phyloP scores from a whole-genome alignment of 768 basidiomycete genomes.

The Amanita phalloides region DNA sequence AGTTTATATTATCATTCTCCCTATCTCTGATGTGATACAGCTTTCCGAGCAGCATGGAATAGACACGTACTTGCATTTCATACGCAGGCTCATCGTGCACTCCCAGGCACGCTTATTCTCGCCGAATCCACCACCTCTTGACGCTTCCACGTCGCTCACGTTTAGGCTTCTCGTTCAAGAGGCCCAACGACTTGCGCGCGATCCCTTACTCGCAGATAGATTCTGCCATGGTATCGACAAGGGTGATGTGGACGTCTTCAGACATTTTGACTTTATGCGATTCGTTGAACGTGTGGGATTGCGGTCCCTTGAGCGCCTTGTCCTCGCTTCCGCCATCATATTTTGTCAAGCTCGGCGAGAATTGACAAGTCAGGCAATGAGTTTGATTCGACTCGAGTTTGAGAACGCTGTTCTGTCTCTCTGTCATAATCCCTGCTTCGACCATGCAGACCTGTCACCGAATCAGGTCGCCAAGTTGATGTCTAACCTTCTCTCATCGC shows the following conservation, averaged over 20 bases:
- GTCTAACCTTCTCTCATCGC: constrained; percentile 68
- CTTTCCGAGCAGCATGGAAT: constrained; percentile 94
- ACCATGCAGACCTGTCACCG: constrained; percentile 68
- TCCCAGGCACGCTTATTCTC: constrained; percentile 64
- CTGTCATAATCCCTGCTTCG: constrained; percentile 73
- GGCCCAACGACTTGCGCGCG: constrained; percentile 79
- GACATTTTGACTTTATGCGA: constrained; percentile 73
- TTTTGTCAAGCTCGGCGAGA: constrained; percentile 46
- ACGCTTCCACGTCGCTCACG: constrained; percentile 67
- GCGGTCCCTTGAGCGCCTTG: constrained; percentile 67
- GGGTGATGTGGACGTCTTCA: constrained; percentile 76
- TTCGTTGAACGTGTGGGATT: constrained; percentile 78
- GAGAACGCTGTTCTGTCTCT: constrained; percentile 68
- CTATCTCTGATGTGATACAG: constrained; percentile 30
- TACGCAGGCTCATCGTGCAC: constrained; percentile 88
- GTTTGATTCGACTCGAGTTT: constrained; percentile 66
- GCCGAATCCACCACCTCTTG: constrained; percentile 52
- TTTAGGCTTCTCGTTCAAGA: constrained; percentile 84
- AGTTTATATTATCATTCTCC: not conserved
- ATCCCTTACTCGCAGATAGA: constrained; percentile 83
- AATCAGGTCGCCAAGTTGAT: constrained; percentile 71
- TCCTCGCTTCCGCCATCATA: constrained; percentile 67
- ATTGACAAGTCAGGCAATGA: constrained; percentile 52
- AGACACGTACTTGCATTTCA: constrained; percentile 96
- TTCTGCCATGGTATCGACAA: constrained; percentile 87